Evolutionary conservation across 148 eudicot genomes (phyloP).

Genomic region (Dianthus caryophyllus): DNA sequence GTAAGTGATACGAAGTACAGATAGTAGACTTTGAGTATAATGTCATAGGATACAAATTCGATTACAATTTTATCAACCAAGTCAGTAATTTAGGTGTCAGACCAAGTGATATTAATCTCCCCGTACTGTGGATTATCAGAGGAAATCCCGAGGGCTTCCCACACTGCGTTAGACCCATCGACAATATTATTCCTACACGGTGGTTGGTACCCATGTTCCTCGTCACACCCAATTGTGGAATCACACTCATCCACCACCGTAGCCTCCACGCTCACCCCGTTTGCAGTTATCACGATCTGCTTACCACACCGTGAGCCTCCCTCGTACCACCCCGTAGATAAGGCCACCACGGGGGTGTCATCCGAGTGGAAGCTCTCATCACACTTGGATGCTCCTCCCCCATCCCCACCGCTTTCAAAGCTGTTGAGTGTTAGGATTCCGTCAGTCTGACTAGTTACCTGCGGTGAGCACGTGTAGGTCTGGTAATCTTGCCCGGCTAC

Average conservation of each 20-base stretch:
- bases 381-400: constrained; percentile 35
- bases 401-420: constrained; percentile 35
- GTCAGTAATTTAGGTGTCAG: constrained; percentile 26
- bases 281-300: constrained; percentile 26
- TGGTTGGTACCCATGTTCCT: constrained; percentile 30
- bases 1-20: no score
- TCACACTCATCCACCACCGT: constrained; percentile 48
- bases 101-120: constrained; percentile 30
- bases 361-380: constrained; percentile 33
- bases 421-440: constrained; percentile 35
- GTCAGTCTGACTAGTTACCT: constrained; percentile 18
- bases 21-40: no score
- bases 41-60: no score
- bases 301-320: constrained; percentile 27
- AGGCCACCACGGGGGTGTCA: constrained; percentile 35
- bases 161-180: constrained; percentile 41
- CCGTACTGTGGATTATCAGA: constrained; percentile 17
- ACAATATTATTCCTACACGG: constrained; percentile 37
- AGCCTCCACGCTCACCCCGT: constrained; percentile 28
- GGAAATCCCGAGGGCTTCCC: constrained; percentile 33
- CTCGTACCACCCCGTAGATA: constrained; percentile 49
- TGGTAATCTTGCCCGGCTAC: constrained; percentile 26
- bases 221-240: constrained; percentile 34
- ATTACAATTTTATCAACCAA: no score
- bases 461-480: constrained; percentile 38